Conservation (phyloP, 176 grass and related monocot genomes). For the Juncus effusus region DNA sequence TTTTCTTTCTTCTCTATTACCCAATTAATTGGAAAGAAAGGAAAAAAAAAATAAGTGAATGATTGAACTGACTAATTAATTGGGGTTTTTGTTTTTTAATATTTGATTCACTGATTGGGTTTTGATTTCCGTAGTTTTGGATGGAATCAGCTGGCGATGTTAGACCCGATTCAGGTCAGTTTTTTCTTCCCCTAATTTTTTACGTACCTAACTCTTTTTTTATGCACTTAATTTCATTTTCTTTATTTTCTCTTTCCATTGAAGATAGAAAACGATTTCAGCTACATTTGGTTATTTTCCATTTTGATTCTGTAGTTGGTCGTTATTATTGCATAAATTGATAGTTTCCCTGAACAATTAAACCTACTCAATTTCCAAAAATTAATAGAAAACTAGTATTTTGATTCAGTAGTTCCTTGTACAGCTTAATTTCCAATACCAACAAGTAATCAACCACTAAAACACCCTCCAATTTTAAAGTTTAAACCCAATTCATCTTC, state of each 20-base stretch:
- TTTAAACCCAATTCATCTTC: background rate
- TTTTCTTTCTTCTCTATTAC: too few species aligned
- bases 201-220: background rate
- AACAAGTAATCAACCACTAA: background rate
- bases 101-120: too few species aligned
- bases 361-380: background rate
- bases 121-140: background rate
- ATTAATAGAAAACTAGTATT: background rate
- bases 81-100: too few species aligned
- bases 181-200: background rate
- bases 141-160: conserved; percentile 18
- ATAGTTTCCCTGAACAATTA: background rate
- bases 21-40: too few species aligned
- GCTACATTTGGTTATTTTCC: background rate
- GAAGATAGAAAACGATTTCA: background rate
- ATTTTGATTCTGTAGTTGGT: background rate
- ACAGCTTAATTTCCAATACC: background rate
- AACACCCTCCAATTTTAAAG: background rate
- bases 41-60: too few species aligned
- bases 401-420: background rate
- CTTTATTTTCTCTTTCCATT: background rate
- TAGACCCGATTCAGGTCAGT: conserved; percentile 1
- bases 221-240: background rate
- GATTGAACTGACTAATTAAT: too few species aligned
- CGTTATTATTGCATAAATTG: background rate